Evolutionary conservation across 148 eudicot species (phyloP).

Genomic region (Cornus kousa): DNA sequence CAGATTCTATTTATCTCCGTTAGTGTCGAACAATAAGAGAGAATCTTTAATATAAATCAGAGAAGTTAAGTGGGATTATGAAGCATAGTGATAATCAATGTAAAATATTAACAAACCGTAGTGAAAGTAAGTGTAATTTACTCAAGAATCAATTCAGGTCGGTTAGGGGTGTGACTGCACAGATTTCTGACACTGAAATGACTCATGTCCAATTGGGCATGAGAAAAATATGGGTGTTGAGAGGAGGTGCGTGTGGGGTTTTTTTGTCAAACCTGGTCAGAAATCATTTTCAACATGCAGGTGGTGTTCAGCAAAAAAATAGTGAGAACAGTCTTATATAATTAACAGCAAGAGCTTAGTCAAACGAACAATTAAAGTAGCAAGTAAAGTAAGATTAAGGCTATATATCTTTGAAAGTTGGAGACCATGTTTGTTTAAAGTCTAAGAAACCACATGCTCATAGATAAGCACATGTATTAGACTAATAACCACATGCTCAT

Average conservation of each 20-base stretch:
- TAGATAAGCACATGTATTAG: no score
- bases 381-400: not conserved
- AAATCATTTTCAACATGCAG: not conserved
- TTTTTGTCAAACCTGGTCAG: constrained; percentile 5
- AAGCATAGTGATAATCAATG: no score
- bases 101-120: no score
- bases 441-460: no score
- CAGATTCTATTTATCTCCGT: no score
- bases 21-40: no score
- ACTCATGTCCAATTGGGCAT: constrained; percentile 28
- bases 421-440: constrained; percentile 15
- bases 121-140: no score
- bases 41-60: no score
- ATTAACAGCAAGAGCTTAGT: not conserved
- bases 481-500: not conserved
- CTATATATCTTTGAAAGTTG: constrained; percentile 26
- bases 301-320: not conserved
- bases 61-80: no score
- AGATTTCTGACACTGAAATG: constrained; percentile 39
- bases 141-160: not conserved
- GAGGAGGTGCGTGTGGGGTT: not conserved
- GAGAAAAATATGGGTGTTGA: constrained; percentile 8
- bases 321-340: not conserved
- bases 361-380: not conserved
- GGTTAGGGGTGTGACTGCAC: constrained; percentile 22